Conservation (phyloP, 2,329 filamentous ascomycete species). For the Arthroderma sp. region DNA sequence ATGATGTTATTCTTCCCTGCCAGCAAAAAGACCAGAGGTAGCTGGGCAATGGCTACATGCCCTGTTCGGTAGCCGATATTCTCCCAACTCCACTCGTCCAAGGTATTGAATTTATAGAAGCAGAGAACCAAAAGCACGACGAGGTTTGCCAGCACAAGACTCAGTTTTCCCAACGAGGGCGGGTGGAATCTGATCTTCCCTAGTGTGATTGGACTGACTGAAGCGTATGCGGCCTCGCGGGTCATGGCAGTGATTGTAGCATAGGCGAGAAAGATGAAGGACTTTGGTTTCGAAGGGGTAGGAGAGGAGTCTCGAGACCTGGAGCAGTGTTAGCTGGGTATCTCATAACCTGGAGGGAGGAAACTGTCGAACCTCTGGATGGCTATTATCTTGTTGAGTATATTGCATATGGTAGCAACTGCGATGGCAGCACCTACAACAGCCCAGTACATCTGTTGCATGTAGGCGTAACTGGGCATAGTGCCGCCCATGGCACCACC, state of each 20-base stretch:
- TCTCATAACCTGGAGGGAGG: background rate
- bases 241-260: slow-evolving; percentile 42
- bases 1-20: slow-evolving; percentile 44
- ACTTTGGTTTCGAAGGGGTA: slow-evolving; percentile 42
- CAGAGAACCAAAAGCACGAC: slow-evolving; percentile 40
- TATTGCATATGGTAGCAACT: slow-evolving; percentile 24
- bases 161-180: slow-evolving; percentile 27
- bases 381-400: slow-evolving; percentile 35
- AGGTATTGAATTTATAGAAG: slow-evolving; percentile 42
- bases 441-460: slow-evolving; percentile 43
- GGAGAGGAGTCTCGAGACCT: slow-evolving; percentile 34
- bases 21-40: slow-evolving; percentile 44
- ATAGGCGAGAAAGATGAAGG: slow-evolving; percentile 32
- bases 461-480: slow-evolving; percentile 32
- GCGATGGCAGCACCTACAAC: slow-evolving; percentile 31
- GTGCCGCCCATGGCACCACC: slow-evolving; percentile 13
- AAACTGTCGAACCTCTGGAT: slow-evolving; percentile 33
- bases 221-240: slow-evolving; percentile 40
- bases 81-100: slow-evolving; percentile 39
- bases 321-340: background rate
- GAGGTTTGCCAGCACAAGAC: slow-evolving; percentile 31
- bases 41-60: slow-evolving; percentile 39
- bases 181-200: slow-evolving; percentile 21
- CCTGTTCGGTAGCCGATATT: slow-evolving; percentile 44
- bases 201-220: slow-evolving; percentile 24